phyloP scores from a whole-genome alignment of 495 filamentous ascomycete genomes.

The Penicillium malachiteum region DNA sequence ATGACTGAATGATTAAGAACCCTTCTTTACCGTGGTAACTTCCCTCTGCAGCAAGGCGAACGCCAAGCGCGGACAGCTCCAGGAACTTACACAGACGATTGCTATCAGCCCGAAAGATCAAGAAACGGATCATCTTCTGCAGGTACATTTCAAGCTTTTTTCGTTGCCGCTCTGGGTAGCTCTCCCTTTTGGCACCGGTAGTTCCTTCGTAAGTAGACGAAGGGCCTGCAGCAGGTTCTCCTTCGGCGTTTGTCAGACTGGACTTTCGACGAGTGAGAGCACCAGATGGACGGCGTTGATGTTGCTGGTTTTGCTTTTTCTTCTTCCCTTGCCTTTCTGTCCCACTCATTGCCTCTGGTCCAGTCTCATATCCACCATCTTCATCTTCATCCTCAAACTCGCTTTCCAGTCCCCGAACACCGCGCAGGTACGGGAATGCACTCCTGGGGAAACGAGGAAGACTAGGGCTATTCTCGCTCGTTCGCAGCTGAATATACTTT shows the following conservation, averaged over 20 bases:
- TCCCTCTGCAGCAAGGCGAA: slow-evolving; percentile 91
- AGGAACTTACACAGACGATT: slow-evolving; percentile 96
- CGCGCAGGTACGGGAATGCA: slow-evolving; percentile 88
- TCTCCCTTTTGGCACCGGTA: slow-evolving; percentile 45
- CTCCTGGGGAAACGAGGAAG: slow-evolving; percentile 86
- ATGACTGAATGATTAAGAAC: slow-evolving; percentile 83
- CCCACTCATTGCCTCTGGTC: slow-evolving; percentile 56
- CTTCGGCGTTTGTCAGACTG: slow-evolving; percentile 47
- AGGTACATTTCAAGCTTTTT: slow-evolving; percentile 88
- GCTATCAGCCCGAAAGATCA: slow-evolving; percentile 94
- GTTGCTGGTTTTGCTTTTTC: slow-evolving; percentile 51
- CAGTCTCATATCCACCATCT: slow-evolving; percentile 57
- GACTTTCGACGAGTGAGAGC: slow-evolving; percentile 54
- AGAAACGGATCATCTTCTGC: slow-evolving; percentile 88
- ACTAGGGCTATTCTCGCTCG: slow-evolving; percentile 50
- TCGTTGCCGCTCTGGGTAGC: slow-evolving; percentile 69
- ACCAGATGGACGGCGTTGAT: slow-evolving; percentile 53
- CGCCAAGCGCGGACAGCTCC: slow-evolving; percentile 89
- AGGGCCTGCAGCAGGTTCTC: slow-evolving; percentile 41
- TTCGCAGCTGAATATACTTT: slow-evolving; percentile 66
- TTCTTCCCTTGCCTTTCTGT: slow-evolving; percentile 52
- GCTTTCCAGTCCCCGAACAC: slow-evolving; percentile 73
- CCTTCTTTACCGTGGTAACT: slow-evolving; percentile 99
- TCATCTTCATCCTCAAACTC: slow-evolving; percentile 85
- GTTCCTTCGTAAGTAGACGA: slow-evolving; percentile 46